Evolutionary conservation across 148 eudicot species (phyloP).

Genomic region (Cornus suecica): DNA sequence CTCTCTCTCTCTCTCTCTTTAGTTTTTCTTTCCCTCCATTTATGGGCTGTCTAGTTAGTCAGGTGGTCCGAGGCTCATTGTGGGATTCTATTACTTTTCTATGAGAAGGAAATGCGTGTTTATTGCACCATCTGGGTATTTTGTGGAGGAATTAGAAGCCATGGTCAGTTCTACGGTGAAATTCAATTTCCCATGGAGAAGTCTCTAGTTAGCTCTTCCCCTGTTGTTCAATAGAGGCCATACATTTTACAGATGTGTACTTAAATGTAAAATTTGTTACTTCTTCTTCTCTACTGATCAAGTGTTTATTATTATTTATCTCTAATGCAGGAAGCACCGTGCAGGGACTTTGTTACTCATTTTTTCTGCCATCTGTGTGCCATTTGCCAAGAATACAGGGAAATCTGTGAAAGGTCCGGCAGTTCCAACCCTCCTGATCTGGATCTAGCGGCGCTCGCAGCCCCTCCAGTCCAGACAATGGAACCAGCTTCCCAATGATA

Average conservation of each 20-base stretch:
- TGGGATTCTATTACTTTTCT: too few relatives aligned
- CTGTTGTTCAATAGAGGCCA: not conserved
- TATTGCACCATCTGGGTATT: too few relatives aligned
- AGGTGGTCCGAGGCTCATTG: too few relatives aligned
- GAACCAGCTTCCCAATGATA: slow-evolving; percentile 35
- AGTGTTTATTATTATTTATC: not conserved
- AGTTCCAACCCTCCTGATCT: slow-evolving; percentile 38
- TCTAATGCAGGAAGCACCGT: slow-evolving; percentile 73
- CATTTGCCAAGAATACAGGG: slow-evolving; percentile 91
- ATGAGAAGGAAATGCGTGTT: too few relatives aligned
- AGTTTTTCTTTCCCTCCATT: too few relatives aligned
- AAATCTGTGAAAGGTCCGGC: slow-evolving; percentile 67
- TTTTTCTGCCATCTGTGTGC: slow-evolving; percentile 88
- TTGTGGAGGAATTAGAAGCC: too few relatives aligned
- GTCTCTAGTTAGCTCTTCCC: not conserved
- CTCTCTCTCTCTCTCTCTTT: too few relatives aligned
- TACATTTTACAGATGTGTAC: not conserved
- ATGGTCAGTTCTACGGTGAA: too few relatives aligned
- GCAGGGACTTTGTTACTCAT: slow-evolving; percentile 87
- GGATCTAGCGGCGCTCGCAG: slow-evolving; percentile 40
- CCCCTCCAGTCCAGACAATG: slow-evolving; percentile 78
- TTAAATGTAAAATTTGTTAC: not conserved
- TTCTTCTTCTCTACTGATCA: not conserved
- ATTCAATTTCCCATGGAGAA: too few relatives aligned
- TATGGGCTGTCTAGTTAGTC: too few relatives aligned